These are phyloP conservation scores for Pestalotiopsis sp. DNA, from an alignment of 2,329 filamentous ascomycete species.

Conservation along the genomic window DNA sequence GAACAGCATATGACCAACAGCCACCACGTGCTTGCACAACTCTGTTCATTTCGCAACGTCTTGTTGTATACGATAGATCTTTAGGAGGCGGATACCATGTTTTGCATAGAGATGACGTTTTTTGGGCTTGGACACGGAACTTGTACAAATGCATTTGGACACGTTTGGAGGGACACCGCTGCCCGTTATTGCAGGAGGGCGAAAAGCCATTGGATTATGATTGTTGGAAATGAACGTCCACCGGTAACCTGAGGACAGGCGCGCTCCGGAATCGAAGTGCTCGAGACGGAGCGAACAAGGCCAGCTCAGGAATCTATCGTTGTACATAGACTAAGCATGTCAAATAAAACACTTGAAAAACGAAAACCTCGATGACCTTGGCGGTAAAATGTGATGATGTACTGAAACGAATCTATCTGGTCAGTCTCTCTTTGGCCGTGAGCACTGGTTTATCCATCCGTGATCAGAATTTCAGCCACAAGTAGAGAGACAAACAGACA, in stretches of 20 bases:
- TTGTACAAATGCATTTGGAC: slow-evolving; percentile 4
- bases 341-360: slow-evolving; percentile 8
- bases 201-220: slow-evolving; percentile 4
- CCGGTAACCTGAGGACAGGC: not conserved
- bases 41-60: not conserved
- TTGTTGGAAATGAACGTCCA: slow-evolving; percentile 8
- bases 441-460: not conserved
- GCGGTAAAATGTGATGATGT: no score
- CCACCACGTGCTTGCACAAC: not conserved
- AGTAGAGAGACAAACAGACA: not conserved
- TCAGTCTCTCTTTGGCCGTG: not conserved
- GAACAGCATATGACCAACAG: not conserved
- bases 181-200: not conserved
- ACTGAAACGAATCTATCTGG: no score
- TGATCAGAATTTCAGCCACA: no score
- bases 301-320: not conserved
- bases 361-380: not conserved
- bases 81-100: slow-evolving; percentile 1
- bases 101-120: slow-evolving; percentile 16
- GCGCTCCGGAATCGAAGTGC: slow-evolving; percentile 36
- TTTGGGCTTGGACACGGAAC: not conserved
- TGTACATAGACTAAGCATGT: slow-evolving; percentile 6
- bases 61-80: slow-evolving; percentile 14
- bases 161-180: not conserved
- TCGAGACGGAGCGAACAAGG: slow-evolving; percentile 30